Evolutionary conservation across 768 basidiomycete species (phyloP), one percentile per base, ranked within the genome.

Genomic region (Boletus vermiculosoides): DNA sequence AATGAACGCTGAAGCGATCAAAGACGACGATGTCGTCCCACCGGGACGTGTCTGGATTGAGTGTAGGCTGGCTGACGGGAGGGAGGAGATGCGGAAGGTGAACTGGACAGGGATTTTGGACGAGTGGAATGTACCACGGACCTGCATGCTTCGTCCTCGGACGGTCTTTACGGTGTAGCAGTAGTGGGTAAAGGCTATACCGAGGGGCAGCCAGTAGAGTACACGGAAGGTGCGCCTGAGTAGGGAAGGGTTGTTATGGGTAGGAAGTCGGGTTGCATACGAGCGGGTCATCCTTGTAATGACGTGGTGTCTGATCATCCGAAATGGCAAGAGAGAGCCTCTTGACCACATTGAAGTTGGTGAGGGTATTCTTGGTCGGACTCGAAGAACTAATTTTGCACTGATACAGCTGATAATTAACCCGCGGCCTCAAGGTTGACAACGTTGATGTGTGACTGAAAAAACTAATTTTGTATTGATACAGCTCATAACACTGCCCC

Each of bases 81-180:
- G 45, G 18, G 23, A 30, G 22, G 15, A 33, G 10, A 45, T 25
- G 36, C 4, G 25, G 18, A 11, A 16, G 31, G 12, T 37, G 25
- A 50, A 50, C 23, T 28, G 18, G 25, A 10, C 10, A 12, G 22
- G 16, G 15, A 33, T 15, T 47, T 49, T 33, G 49, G 3, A 49
- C 75, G 54, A 11, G 10, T 23, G 11, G 36, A 16, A 3, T 30
- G 18, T 0, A 10, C 4, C 4, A 52, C 63, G 45, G 60, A 87
- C 88, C 85, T 88, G 86, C 88, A 90, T 90, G 63, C 87, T 89
- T 46, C 81, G 74, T 5, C 87, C 88, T 10, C 74, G 76, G 13
- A 89, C 76, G 4, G 76, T 71, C 57, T 83, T 82, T 23, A 87
- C 45, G 31, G 81, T 75, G 63, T 77, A 84, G 62, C 78, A 76